Percentiles rank a stretch among this genome's conserved stretches.
Conservation (phyloP, 495 filamentous ascomycete species). For the Penicillium ochrochloron region DNA sequence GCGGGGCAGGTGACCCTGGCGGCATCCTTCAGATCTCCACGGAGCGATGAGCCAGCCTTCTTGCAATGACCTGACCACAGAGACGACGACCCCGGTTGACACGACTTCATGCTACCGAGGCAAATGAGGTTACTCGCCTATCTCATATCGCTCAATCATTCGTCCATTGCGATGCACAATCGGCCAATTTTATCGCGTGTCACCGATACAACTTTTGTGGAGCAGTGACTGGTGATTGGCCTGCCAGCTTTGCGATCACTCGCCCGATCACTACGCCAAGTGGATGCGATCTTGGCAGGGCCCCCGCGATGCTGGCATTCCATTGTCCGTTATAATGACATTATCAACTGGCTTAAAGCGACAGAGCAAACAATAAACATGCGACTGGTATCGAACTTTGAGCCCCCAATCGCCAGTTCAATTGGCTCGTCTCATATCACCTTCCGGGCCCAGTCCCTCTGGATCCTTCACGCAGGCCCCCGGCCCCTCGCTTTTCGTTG, state of each 20-base stretch:
- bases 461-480: background rate
- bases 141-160: background rate
- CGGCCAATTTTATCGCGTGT: background rate
- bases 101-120: background rate
- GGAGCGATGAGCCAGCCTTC: background rate
- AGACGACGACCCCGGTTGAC: background rate
- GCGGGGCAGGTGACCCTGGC: background rate
- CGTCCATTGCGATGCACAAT: background rate
- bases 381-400: background rate
- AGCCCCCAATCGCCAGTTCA: background rate
- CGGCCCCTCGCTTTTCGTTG: slow-evolving; percentile 3
- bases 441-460: slow-evolving; percentile 1
- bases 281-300: slow-evolving; percentile 7
- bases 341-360: background rate
- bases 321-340: background rate
- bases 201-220: background rate
- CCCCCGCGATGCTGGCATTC: background rate
- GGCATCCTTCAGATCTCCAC: background rate
- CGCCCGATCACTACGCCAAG: slow-evolving; percentile 1
- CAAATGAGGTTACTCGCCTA: background rate
- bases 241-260: background rate
- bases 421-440: background rate
- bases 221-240: background rate
- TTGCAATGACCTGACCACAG: background rate
- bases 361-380: background rate